A percentile compares a stretch with the other conserved stretches of the same genome.
Evolutionary conservation across 176 grass and related monocot genomes (phyloP).

Genomic region (Melocanna baccifera): DNA sequence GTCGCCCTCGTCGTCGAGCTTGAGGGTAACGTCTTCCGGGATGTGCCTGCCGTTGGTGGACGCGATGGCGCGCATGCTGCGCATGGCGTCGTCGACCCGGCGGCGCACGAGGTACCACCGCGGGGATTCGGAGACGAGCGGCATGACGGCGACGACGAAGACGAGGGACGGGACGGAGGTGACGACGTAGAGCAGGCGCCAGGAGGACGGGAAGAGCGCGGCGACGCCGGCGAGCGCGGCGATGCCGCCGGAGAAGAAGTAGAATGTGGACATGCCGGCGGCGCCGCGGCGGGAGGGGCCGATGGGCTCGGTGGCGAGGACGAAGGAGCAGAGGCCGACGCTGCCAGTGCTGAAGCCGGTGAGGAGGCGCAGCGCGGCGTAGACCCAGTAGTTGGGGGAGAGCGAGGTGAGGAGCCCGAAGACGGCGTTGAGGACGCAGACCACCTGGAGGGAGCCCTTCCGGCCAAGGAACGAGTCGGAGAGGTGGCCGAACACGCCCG

Average conservation of each 20-base stretch:
- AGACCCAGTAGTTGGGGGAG: slow-evolving; percentile 55
- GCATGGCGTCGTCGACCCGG: slow-evolving; percentile 40
- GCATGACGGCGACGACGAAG: slow-evolving; percentile 48
- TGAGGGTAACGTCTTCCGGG: slow-evolving; percentile 40
- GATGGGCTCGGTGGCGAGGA: slow-evolving; percentile 85
- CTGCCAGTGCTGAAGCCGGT: slow-evolving; percentile 89
- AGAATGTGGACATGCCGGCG: slow-evolving; percentile 75
- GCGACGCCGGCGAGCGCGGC: too few relatives aligned
- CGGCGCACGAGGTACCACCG: slow-evolving; percentile 86
- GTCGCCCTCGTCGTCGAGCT: slow-evolving; percentile 52
- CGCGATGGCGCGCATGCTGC: slow-evolving; percentile 51
- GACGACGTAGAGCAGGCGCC: slow-evolving; percentile 67
- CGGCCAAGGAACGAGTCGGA: slow-evolving; percentile 81
- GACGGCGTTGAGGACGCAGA: slow-evolving; percentile 63
- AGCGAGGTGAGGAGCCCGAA: slow-evolving; percentile 77
- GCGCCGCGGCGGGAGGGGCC: slow-evolving; percentile 49
- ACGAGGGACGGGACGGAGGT: slow-evolving; percentile 65
- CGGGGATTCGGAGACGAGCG: slow-evolving; percentile 76
- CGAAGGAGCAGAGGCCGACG: slow-evolving; percentile 70
- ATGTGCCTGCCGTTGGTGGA: slow-evolving; percentile 43
- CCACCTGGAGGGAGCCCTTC: slow-evolving; percentile 49
- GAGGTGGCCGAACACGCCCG: slow-evolving; percentile 78
- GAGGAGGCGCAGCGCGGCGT: slow-evolving; percentile 59
- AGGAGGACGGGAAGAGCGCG: slow-evolving; percentile 55
- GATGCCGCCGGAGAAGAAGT: slow-evolving; percentile 91